These are phyloP conservation scores for Haberlea rhodopensis DNA, from an alignment of 257 asterid genomes.

Conservation along the genomic window DNA sequence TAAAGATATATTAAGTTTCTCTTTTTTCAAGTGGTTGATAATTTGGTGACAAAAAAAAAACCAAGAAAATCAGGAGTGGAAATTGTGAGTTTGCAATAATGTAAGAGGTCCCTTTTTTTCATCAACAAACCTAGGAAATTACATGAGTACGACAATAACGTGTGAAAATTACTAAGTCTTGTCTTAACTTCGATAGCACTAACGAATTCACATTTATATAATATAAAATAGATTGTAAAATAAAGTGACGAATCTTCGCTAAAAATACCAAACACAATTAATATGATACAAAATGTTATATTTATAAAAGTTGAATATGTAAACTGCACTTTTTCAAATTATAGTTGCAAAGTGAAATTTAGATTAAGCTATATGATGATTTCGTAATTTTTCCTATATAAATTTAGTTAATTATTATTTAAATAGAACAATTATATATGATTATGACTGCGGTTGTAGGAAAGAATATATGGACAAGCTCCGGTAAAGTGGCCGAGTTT, in stretches of 20 bases:
- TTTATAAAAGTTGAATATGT: too few relatives aligned
- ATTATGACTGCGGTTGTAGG: constrained; percentile 8
- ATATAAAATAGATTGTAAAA: too few relatives aligned
- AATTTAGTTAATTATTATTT: background rate
- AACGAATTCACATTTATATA: background rate
- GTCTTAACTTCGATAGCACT: too few relatives aligned
- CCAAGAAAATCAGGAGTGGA: constrained; percentile 30
- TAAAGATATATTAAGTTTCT: constrained; percentile 3
- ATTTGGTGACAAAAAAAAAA: constrained; percentile 18
- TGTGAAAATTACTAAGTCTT: constrained; percentile 1
- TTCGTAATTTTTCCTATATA: too few relatives aligned
- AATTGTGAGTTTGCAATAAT: constrained; percentile 29
- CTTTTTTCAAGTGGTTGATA: constrained; percentile 29
- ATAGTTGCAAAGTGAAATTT: too few relatives aligned
- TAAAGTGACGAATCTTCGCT: too few relatives aligned
- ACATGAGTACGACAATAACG: constrained; percentile 17
- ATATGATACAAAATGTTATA: too few relatives aligned
- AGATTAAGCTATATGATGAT: too few relatives aligned
- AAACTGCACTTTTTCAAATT: too few relatives aligned
- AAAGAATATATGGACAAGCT: background rate
- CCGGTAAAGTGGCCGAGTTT: too few relatives aligned
- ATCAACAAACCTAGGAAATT: constrained; percentile 20
- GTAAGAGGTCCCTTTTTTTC: constrained; percentile 22
- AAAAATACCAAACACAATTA: too few relatives aligned
- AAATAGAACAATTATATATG: background rate